Percentiles rank a stretch among this genome's conserved stretches.
Conservation (phyloP, 2,329 filamentous ascomycete species). For the Paracorniculantispora psalliotae region DNA sequence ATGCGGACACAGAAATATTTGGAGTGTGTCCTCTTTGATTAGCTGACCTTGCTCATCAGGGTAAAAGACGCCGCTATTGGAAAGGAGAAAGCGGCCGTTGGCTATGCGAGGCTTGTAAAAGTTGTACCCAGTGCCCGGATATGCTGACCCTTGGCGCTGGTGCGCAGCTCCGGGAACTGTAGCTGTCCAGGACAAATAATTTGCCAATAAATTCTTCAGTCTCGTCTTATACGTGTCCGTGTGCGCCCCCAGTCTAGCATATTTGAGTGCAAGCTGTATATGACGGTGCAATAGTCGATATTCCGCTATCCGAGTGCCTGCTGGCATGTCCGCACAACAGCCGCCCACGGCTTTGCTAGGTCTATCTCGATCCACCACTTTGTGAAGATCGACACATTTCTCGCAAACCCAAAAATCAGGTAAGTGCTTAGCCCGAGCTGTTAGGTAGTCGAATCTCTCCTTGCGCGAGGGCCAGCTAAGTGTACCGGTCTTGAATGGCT, state of each 20-base stretch:
- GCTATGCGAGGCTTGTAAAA: too few species aligned
- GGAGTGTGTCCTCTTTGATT: background rate
- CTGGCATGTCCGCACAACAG: background rate
- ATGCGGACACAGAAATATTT: background rate
- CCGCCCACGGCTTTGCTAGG: too few species aligned
- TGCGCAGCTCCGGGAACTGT: too few species aligned
- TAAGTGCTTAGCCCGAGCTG: background rate
- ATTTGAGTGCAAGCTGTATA: background rate
- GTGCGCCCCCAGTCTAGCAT: background rate
- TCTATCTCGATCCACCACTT: background rate
- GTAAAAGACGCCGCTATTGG: background rate
- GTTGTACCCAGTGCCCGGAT: too few species aligned
- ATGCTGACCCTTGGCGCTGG: too few species aligned
- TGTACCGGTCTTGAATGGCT: background rate
- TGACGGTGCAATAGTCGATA: background rate
- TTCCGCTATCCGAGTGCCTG: background rate
- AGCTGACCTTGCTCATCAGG: background rate
- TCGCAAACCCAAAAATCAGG: background rate
- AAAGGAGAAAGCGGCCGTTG: background rate
- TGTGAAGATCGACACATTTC: background rate
- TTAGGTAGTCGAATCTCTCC: background rate
- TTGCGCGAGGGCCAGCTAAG: rapidly evolving
- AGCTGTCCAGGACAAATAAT: too few species aligned
- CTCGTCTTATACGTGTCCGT: background rate
- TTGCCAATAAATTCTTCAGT: background rate